Base-by-base conservation (phyloP, 2,329 filamentous ascomycete genomes). In the Neofusicoccum parvum region DNA sequence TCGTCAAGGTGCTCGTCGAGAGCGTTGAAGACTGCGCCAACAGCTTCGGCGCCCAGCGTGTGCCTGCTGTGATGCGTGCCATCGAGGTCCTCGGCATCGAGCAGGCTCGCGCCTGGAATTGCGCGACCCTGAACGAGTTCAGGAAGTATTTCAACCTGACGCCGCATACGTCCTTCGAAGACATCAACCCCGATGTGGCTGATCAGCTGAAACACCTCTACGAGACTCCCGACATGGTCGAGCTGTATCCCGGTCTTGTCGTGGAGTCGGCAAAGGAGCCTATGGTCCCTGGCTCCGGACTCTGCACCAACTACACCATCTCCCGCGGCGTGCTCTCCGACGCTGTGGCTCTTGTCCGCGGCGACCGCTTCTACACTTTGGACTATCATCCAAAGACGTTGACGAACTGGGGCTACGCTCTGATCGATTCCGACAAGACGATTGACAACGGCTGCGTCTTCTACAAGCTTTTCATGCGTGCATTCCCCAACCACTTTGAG, bases 401-500 rank as follows among this genome's bases (percentile, higher is more conserved):
- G 53, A 96, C 92, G 1, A 93, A 92, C 78, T 96, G 92, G 92
- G 92, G 92, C 20, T 94, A 87, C 80, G 87, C 87, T 64, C 90
- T 92, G 73, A 90, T 86, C 3, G 84, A 90, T 20, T 92, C 89
- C 65, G 91, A 96, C 70, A 79, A 88, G 23, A 87, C 85, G 66
- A 79, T 94, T 69, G 91, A 95, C 77, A 89, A 95, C 73, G 92
- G 92, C 53, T 92, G 90, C 70, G 87, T 93, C 12, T 91, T 94
- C 78, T 93, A 94, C 82, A 96, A 95, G 81, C 84, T 96, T 41
- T 90, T 94, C 74, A 81, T 92, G 41, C 86, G 90, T 5, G 90
- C 91, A 0, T 92, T 96, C 82, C 92, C 92, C 0, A 85, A 90
- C 69, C 90, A 92, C 79, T 94, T 94, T 83, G 87, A 86, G 74